phyloP scores from a whole-genome alignment of 2,329 filamentous ascomycete species.

The Colletotrichum destructivum region DNA sequence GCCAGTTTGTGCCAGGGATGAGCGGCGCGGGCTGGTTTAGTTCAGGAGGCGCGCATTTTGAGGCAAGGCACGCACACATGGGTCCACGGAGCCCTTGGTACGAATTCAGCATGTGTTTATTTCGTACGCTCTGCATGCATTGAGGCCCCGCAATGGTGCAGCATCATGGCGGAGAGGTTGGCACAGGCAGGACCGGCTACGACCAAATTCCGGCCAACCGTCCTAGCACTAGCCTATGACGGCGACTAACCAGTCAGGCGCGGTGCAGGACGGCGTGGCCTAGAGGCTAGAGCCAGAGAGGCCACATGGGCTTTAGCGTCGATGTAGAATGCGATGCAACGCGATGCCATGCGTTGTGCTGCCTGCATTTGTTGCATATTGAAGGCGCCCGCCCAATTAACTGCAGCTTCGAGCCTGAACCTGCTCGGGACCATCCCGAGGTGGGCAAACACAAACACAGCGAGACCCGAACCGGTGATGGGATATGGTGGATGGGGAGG shows the following conservation, averaged over 20 bases:
- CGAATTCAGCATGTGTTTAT: no score
- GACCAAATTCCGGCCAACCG: slow-evolving; percentile 17
- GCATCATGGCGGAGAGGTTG: slow-evolving; percentile 36
- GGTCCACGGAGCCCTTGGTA: slow-evolving; percentile 36
- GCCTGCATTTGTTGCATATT: slow-evolving; percentile 36
- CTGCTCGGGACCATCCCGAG: slow-evolving; percentile 14
- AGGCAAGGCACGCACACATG: slow-evolving; percentile 17
- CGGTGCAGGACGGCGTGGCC: slow-evolving; percentile 24
- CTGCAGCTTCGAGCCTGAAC: slow-evolving; percentile 21
- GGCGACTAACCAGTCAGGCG: slow-evolving; percentile 37
- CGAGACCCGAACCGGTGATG: slow-evolving; percentile 14
- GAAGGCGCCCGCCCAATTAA: slow-evolving; percentile 32
- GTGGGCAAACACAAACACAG: slow-evolving; percentile 14
- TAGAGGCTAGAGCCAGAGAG: slow-evolving; percentile 24
- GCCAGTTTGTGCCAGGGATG: slow-evolving; percentile 25
- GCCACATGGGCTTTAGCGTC: slow-evolving; percentile 40
- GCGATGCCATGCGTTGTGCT: slow-evolving; percentile 34
- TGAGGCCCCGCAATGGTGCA: slow-evolving; percentile 38
- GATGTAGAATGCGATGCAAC: slow-evolving; percentile 29
- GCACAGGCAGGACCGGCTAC: slow-evolving; percentile 20
- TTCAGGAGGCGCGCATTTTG: slow-evolving; percentile 38
- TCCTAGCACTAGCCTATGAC: slow-evolving; percentile 28
- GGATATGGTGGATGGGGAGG: not conserved
- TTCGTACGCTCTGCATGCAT: slow-evolving; percentile 32
- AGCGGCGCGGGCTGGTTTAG: slow-evolving; percentile 28